Conservation (phyloP, 352 stramenopile genomes). For the Pythium angustatum region DNA sequence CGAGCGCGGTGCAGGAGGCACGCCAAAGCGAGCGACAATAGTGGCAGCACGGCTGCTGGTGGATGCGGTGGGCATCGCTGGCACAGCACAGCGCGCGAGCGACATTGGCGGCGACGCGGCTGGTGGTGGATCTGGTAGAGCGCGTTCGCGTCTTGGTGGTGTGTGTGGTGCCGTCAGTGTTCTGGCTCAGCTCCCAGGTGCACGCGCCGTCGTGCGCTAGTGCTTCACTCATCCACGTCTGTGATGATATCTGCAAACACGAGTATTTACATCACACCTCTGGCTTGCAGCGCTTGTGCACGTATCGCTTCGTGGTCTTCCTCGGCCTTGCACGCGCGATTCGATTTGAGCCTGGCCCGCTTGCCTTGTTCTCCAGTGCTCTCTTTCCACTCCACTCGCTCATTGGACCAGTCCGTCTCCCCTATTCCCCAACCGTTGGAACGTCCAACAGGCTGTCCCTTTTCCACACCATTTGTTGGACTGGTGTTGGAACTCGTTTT, state of each 20-base stretch:
- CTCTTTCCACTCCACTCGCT: not conserved
- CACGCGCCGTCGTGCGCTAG: not conserved
- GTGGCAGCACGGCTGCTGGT: not conserved
- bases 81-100: not conserved
- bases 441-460: not conserved
- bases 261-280: not conserved
- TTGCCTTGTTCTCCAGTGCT: not conserved
- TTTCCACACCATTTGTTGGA: slow-evolving; percentile 4
- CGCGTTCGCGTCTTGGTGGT: not conserved
- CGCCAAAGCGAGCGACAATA: not conserved
- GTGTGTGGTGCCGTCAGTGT: no score
- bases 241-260: not conserved
- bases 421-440: slow-evolving; percentile 7
- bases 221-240: not conserved
- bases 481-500: slow-evolving; percentile 5
- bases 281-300: not conserved
- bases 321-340: not conserved
- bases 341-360: not conserved
- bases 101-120: not conserved
- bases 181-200: not conserved
- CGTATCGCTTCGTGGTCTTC: not conserved
- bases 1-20: not conserved
- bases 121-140: not conserved
- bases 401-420: not conserved
- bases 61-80: not conserved